phyloP scores from a whole-genome alignment of 2,329 filamentous ascomycete species.

The Grosmannia penicillata region DNA sequence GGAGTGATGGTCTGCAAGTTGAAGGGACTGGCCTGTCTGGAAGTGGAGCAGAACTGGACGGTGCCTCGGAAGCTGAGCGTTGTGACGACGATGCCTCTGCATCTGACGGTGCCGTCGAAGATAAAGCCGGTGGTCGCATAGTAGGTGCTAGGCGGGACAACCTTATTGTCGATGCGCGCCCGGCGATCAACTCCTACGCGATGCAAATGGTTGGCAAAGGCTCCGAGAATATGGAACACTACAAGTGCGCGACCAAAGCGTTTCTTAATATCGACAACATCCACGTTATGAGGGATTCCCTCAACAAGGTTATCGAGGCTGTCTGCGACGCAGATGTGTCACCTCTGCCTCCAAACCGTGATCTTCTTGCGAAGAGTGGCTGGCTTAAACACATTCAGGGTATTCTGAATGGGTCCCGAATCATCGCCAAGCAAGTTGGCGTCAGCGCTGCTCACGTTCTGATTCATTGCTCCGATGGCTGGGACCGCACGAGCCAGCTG shows the following conservation, averaged over 20 bases:
- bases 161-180: constrained; percentile 88
- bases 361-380: constrained; percentile 65
- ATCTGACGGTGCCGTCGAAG: constrained; percentile 35
- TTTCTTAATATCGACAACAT: constrained; percentile 97
- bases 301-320: constrained; percentile 76
- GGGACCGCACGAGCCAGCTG: constrained; percentile 93
- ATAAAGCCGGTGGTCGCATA: constrained; percentile 44
- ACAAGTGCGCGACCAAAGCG: constrained; percentile 78
- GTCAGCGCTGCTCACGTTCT: constrained; percentile 88
- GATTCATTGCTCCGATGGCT: constrained; percentile 96
- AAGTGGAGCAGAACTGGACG: neutral
- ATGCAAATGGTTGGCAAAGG: constrained; percentile 90
- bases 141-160: constrained; percentile 87
- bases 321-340: constrained; percentile 88
- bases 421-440: constrained; percentile 78
- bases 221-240: constrained; percentile 96
- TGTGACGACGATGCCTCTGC: constrained; percentile 54
- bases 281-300: constrained; percentile 88
- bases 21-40: no score
- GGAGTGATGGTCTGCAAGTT: no score
- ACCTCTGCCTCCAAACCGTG: constrained; percentile 64
- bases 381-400: constrained; percentile 85
- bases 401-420: constrained; percentile 67
- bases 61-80: constrained; percentile 47
- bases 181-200: constrained; percentile 83